Evolutionary conservation across 108 stramenopile genomes (phyloP), one percentile per base, ranked within the genome.

Genomic region (Bacterosira constricta): DNA sequence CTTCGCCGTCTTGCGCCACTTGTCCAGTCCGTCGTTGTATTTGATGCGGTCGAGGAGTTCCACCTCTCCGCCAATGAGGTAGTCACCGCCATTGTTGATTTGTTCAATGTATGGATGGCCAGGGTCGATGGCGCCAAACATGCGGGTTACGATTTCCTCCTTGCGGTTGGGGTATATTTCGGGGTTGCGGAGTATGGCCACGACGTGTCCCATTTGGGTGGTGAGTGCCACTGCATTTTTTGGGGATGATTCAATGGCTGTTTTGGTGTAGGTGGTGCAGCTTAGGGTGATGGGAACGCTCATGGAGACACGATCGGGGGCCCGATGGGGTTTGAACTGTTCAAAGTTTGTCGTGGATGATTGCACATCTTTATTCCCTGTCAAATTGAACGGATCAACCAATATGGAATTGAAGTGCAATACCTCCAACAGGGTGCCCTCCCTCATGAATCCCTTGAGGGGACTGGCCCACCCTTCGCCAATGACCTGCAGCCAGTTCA

Each of bases 381-480:
- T 97, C 8, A 96, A 51, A 77, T 97, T 97, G 85, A 95, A 95
- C 2, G 98, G 98, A 76, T 99, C 98, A 18, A 96, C 91, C 18
- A 97, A 81, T 44, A 98, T 86, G 46, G 92, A 94, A 81, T 97
- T 97, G 88, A 97, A 97, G 86, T 99, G 98, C 23, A 99, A 65
- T 1, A 96, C 90, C 72, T 99, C 97, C 64, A 99, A 85, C 59
- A 99, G 70, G 20, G 91, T 90, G 27, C 97, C 97, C 79, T 99
- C 97, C n/a, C 98, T 68, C 98, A 99, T 99, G 80, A 99, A 99
- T 68, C 98, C 98, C 77, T 86, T 94, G 59, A 99, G 88, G 11
- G 98, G 98, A n/a, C 88, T 76, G 4, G 98, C 98, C 98, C 98
- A 99, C 9, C 98, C 98, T 76, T 99, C 98, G 29, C 96, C 97